Base-by-base conservation (phyloP, 2,329 filamentous ascomycete species). In the Pyricularia pennisetigena region DNA sequence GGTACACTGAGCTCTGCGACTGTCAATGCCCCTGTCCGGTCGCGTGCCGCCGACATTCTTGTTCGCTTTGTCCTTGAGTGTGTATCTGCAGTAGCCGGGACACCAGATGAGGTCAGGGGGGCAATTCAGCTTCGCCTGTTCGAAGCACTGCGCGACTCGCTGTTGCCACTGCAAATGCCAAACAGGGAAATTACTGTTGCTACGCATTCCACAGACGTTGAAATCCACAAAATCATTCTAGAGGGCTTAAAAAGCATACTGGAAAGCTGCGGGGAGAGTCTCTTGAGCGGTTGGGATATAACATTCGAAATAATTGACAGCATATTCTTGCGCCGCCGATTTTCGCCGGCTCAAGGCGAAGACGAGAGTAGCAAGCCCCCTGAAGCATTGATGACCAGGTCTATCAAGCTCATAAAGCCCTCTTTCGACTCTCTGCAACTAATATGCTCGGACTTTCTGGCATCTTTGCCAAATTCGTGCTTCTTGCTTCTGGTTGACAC, bases 361-460 rank as follows among this genome's bases (percentile, higher is more conserved):
- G 6, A 75, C 75, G 12, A 72, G 74, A 75, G 75, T 1, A 35
- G 20, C 26, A 26, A 8, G n/a, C 59, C 59, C n/a, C 57, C 66
- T 10, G 30, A 61, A 20, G 73, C 76, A 0, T 76, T 87, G 1
- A 79, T 78, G 35, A 88, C 85, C 7, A 80, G 84, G 65, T 94
- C 93, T 14, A 84, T 88, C 63, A 90, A 89, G 71, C 85, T 98
- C 26, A 91, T 97, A 67, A 87, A 93, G 70, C 90, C 92, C 20
- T 91, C 94, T 0, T 99, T 99, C 76, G 90, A 88, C 71, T 97
- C 94, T 2, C 82, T 97, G 14, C 93, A 98, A 76, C 86, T 99
- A 3, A 90, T 99, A 64, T 97, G 94, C 77, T 97, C 95, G 0
- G 95, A 99, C 77, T 99, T 99, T 74, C 80, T 99, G 41, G 84